A percentile compares a stretch with the other conserved stretches of the same genome.
phyloP scores from a whole-genome alignment of 805 yeast species.

The Kazachstania africana region DNA sequence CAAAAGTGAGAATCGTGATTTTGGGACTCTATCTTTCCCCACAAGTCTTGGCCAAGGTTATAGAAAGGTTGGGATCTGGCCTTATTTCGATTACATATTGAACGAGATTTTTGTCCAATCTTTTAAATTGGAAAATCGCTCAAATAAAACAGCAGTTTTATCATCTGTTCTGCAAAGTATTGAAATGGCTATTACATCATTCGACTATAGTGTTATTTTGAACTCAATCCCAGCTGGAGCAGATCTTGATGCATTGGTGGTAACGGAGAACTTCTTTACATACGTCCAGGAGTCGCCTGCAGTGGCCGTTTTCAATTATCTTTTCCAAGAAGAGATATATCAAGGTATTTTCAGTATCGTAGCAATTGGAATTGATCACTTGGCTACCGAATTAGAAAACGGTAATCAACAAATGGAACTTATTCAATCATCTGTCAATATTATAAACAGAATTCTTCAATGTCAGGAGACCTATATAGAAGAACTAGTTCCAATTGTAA shows the following conservation, averaged over 20 bases:
- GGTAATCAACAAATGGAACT: slow-evolving; percentile 23
- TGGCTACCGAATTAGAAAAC: slow-evolving; percentile 21
- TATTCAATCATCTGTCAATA: slow-evolving; percentile 32
- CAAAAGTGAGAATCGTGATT: slow-evolving; percentile 19
- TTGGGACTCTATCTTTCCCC: slow-evolving; percentile 48
- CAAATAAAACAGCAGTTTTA: slow-evolving; percentile 38
- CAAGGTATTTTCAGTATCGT: slow-evolving; percentile 44
- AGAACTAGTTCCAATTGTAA: slow-evolving; percentile 28
- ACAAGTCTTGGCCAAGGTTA: slow-evolving; percentile 46
- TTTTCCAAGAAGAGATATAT: slow-evolving; percentile 51
- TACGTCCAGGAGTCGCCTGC: slow-evolving; percentile 63
- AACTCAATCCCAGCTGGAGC: slow-evolving; percentile 41
- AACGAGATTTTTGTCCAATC: slow-evolving; percentile 53
- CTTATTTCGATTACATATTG: slow-evolving; percentile 66
- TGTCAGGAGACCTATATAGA: slow-evolving; percentile 48
- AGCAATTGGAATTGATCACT: slow-evolving; percentile 46
- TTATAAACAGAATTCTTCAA: slow-evolving; percentile 36
- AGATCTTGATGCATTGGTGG: slow-evolving; percentile 38
- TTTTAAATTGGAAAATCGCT: slow-evolving; percentile 17
- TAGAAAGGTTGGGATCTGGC: slow-evolving; percentile 62
- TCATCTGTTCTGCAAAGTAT: slow-evolving; percentile 40
- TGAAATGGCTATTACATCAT: slow-evolving; percentile 34
- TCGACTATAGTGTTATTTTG: slow-evolving; percentile 41
- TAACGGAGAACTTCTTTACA: slow-evolving; percentile 32
- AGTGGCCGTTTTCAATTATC: slow-evolving; percentile 45